phyloP scores from a whole-genome alignment of 1,284 basidiomycete species.

The Cutaneotrichosporon arboriforme region DNA sequence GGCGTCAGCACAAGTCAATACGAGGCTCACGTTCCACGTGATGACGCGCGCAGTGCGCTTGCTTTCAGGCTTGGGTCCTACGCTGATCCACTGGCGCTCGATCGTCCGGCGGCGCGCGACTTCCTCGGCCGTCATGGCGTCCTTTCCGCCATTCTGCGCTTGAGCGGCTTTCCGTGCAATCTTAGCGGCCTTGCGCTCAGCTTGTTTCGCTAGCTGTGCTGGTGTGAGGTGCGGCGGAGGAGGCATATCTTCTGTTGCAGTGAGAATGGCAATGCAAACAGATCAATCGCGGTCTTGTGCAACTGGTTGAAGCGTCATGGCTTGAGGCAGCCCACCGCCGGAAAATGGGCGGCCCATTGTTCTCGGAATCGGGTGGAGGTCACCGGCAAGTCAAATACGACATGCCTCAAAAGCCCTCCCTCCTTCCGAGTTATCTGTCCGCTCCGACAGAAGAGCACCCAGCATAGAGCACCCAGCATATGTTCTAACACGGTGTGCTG shows the following conservation, averaged over 20 bases:
- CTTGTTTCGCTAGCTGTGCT: slow-evolving; percentile 38
- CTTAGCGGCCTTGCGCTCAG: slow-evolving; percentile 40
- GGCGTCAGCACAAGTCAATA: slow-evolving; percentile 3
- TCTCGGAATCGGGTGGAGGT: too few species aligned
- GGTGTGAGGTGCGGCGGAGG: slow-evolving; percentile 29
- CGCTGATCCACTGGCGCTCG: slow-evolving; percentile 35
- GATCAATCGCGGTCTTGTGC: too few species aligned
- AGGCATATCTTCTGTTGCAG: slow-evolving; percentile 10
- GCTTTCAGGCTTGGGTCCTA: slow-evolving; percentile 55
- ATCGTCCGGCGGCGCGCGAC: slow-evolving; percentile 30
- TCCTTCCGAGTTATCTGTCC: too few species aligned
- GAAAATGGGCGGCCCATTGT: too few species aligned
- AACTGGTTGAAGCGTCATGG: too few species aligned
- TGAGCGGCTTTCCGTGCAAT: slow-evolving; percentile 34
- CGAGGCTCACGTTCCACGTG: slow-evolving; percentile 48
- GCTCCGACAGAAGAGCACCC: too few species aligned
- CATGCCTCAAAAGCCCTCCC: too few species aligned
- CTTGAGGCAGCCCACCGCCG: too few species aligned
- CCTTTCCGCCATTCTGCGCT: slow-evolving; percentile 1
- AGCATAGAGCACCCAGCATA: too few species aligned
- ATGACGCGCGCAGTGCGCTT: slow-evolving; percentile 68
- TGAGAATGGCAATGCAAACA: too few species aligned
- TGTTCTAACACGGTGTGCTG: too few species aligned
- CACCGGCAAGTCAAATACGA: too few species aligned
- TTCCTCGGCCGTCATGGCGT: slow-evolving; percentile 12